A percentile compares a stretch with the other conserved stretches of the same genome.
phyloP scores from a whole-genome alignment of 2,329 filamentous ascomycete species.

The Neofusicoccum cordaticola region DNA sequence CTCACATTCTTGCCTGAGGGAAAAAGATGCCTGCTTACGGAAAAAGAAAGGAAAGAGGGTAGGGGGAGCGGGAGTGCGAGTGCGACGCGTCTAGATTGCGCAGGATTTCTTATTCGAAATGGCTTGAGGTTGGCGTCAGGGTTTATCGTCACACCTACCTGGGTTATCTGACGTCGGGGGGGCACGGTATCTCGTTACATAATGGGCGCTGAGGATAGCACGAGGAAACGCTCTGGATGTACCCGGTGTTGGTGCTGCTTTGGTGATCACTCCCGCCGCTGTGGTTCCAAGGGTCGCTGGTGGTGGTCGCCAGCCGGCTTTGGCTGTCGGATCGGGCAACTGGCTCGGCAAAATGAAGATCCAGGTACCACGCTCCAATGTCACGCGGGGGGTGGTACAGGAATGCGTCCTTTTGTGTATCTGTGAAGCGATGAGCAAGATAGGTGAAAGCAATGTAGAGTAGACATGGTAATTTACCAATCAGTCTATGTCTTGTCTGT shows the following conservation, averaged over 20 bases:
- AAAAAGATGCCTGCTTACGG: background rate
- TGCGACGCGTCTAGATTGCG: too few species aligned
- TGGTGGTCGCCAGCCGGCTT: background rate
- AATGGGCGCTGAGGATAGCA: background rate
- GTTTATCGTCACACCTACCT: background rate
- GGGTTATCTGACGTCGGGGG: background rate
- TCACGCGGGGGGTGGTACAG: background rate
- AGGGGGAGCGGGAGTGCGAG: background rate
- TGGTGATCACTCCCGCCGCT: too few species aligned
- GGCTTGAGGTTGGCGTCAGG: background rate
- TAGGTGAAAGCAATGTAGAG: background rate
- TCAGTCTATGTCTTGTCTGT: too few species aligned
- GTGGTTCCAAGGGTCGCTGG: too few species aligned
- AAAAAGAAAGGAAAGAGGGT: background rate
- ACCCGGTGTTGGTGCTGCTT: too few species aligned
- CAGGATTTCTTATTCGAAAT: too few species aligned
- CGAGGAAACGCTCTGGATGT: background rate
- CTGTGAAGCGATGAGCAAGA: background rate
- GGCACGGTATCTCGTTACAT: background rate
- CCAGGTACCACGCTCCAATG: background rate
- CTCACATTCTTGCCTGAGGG: background rate
- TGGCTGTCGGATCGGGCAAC: background rate
- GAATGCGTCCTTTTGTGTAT: background rate
- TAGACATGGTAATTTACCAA: too few species aligned
- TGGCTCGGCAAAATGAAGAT: background rate